These are phyloP conservation scores for Trematosphaeria pertusa DNA, from an alignment of 2,329 filamentous ascomycete genomes.

Conservation along the genomic window DNA sequence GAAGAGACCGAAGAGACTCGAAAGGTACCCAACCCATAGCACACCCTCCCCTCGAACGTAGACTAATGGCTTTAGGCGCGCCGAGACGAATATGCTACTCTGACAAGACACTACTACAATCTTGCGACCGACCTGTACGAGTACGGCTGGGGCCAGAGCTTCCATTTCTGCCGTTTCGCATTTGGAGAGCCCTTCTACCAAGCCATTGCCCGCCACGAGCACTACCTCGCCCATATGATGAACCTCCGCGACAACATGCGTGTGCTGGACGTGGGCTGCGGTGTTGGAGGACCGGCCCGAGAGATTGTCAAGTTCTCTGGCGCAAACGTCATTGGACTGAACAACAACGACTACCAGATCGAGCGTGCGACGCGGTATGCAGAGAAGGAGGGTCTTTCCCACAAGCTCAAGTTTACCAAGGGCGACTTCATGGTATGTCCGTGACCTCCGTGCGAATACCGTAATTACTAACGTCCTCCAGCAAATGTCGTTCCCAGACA, in stretches of 20 bases:
- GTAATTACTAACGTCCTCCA: constrained; percentile 40
- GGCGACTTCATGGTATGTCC: constrained; percentile 86
- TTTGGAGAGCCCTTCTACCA: constrained; percentile 85
- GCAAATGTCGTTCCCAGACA: constrained; percentile 95
- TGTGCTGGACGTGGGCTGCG: constrained; percentile 95
- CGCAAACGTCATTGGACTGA: constrained; percentile 86
- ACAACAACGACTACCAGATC: constrained; percentile 99
- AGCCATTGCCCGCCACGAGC: constrained; percentile 94
- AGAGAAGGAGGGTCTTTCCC: constrained; percentile 76
- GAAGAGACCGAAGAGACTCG: constrained; percentile 84
- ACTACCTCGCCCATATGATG: constrained; percentile 93
- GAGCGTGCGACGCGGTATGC: constrained; percentile 89
- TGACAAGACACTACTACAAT: constrained; percentile 97
- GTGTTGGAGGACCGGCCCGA: constrained; percentile 91
- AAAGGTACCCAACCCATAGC: too few species aligned
- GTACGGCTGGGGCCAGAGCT: constrained; percentile 94
- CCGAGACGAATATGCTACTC: constrained; percentile 86
- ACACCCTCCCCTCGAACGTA: too few species aligned
- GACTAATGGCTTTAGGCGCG: constrained; percentile 64
- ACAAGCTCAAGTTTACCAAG: constrained; percentile 87
- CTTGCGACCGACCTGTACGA: constrained; percentile 96
- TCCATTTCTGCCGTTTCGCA: constrained; percentile 97
- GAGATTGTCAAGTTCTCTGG: constrained; percentile 97
- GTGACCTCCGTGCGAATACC: neutral
- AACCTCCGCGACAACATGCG: constrained; percentile 84